A percentile compares a stretch with the other conserved stretches of the same genome.
phyloP scores from a whole-genome alignment of 768 basidiomycete genomes.

The Tephrocybe sp. region DNA sequence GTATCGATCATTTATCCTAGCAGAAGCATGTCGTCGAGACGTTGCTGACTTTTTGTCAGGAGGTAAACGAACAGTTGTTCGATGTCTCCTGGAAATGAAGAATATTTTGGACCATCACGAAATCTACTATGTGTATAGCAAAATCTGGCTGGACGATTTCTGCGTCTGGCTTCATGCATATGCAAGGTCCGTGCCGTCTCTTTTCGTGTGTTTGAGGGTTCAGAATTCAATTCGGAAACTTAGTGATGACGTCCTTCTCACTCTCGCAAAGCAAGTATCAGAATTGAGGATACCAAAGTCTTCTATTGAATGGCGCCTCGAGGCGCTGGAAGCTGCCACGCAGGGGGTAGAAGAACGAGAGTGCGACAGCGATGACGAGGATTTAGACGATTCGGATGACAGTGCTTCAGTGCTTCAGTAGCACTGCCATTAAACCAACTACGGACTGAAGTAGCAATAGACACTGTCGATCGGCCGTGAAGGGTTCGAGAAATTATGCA shows the following conservation, averaged over 20 bases:
- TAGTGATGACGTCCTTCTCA: conserved; percentile 59
- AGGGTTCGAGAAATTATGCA: no score
- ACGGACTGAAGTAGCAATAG: neutral
- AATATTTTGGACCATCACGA: conserved; percentile 77
- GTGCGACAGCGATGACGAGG: conserved; percentile 76
- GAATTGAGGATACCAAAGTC: conserved; percentile 47
- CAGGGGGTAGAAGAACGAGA: conserved; percentile 34
- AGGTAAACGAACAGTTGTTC: conserved; percentile 62
- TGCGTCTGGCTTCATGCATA: conserved; percentile 76
- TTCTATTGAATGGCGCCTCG: conserved; percentile 69
- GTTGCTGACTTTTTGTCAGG: conserved; percentile 53
- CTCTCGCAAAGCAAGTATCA: conserved; percentile 44
- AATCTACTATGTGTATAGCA: conserved; percentile 86
- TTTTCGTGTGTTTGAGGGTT: neutral
- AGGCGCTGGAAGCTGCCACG: conserved; percentile 61
- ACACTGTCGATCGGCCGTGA: no score
- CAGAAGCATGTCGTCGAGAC: conserved; percentile 68
- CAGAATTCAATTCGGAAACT: conserved; percentile 4
- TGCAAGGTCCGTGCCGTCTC: conserved; percentile 55
- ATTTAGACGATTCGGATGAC: conserved; percentile 22
- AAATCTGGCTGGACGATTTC: conserved; percentile 85
- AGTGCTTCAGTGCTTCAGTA: conserved; percentile 6
- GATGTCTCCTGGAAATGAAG: conserved; percentile 73
- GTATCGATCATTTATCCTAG: conserved; percentile 74
- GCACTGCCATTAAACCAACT: conserved; percentile 1